Evolutionary conservation across 768 basidiomycete genomes (phyloP).

Genomic region (Boletus tomentosulus): DNA sequence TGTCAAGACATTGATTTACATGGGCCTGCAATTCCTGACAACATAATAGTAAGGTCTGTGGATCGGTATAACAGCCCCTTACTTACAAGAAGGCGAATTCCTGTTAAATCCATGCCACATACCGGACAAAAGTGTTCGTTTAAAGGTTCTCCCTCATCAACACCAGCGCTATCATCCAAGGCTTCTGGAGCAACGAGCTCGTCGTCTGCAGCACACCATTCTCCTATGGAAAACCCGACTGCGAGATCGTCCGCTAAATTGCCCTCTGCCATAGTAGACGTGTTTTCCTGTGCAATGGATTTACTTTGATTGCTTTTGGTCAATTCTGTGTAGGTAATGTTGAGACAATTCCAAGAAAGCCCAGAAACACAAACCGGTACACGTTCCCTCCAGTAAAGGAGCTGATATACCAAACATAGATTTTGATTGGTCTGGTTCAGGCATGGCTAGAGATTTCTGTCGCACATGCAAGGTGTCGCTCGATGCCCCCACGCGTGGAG

Average conservation of each 20-base stretch:
- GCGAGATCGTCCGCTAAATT: background rate
- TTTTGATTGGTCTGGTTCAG: background rate
- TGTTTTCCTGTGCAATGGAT: background rate
- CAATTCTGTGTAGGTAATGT: conserved; percentile 1
- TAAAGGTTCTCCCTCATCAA: conserved; percentile 16
- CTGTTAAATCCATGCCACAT: conserved; percentile 17
- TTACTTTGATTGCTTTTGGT: background rate
- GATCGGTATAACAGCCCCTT: conserved; percentile 5
- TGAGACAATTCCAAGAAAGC: background rate
- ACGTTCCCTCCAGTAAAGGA: conserved; percentile 10
- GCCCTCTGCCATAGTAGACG: background rate
- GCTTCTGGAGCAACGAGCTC: conserved; percentile 42
- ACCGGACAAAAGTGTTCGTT: conserved; percentile 22
- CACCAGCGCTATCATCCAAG: conserved; percentile 18
- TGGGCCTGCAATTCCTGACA: conserved; percentile 48
- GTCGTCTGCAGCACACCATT: conserved; percentile 76
- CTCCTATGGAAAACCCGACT: conserved; percentile 35
- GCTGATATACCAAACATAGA: conserved; percentile 19
- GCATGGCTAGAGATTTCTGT: background rate
- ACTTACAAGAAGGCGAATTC: conserved; percentile 17
- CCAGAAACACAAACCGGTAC: conserved; percentile 12
- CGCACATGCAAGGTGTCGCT: background rate
- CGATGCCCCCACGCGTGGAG: background rate
- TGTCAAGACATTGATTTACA: conserved; percentile 55
- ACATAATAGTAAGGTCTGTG: conserved; percentile 2